phyloP scores from a whole-genome alignment of 306 rosid species.

The Cicer judaicum region DNA sequence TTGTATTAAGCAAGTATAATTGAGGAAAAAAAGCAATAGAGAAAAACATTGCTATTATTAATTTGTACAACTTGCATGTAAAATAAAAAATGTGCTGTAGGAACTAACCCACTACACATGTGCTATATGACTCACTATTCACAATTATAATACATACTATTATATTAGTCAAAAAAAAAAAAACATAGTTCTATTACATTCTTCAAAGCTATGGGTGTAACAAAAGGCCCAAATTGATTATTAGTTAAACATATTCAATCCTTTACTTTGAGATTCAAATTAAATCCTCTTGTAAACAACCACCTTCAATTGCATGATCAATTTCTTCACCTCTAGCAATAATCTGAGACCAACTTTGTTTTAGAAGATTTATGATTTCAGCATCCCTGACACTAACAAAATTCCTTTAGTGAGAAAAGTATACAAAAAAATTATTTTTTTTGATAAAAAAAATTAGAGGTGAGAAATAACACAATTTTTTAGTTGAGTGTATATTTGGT shows the following conservation, averaged over 20 bases:
- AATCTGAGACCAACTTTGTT: constrained; percentile 65
- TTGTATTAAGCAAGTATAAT: background rate
- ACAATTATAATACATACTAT: constrained; percentile 39
- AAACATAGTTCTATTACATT: background rate
- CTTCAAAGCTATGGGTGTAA: constrained; percentile 35
- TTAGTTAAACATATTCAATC: constrained; percentile 61
- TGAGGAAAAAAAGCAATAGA: constrained; percentile 7
- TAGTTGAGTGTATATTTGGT: no score
- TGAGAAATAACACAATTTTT: no score
- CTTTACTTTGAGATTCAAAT: constrained; percentile 63
- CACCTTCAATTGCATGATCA: constrained; percentile 58
- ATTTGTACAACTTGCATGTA: constrained; percentile 41
- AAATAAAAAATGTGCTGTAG: constrained; percentile 29
- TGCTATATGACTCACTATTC: constrained; percentile 40
- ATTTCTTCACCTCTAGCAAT: constrained; percentile 62
- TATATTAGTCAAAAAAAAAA: background rate
- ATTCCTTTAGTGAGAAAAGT: background rate
- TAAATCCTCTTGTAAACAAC: constrained; percentile 57
- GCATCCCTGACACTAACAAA: constrained; percentile 56
- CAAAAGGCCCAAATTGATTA: constrained; percentile 42
- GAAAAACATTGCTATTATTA: constrained; percentile 33
- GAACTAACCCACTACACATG: constrained; percentile 37
- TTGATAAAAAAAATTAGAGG: no score
- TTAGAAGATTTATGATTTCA: constrained; percentile 64
- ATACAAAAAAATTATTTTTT: no score